Evolutionary conservation across 2,329 filamentous ascomycete species (phyloP).

Genomic region (Aureobasidium lini): DNA sequence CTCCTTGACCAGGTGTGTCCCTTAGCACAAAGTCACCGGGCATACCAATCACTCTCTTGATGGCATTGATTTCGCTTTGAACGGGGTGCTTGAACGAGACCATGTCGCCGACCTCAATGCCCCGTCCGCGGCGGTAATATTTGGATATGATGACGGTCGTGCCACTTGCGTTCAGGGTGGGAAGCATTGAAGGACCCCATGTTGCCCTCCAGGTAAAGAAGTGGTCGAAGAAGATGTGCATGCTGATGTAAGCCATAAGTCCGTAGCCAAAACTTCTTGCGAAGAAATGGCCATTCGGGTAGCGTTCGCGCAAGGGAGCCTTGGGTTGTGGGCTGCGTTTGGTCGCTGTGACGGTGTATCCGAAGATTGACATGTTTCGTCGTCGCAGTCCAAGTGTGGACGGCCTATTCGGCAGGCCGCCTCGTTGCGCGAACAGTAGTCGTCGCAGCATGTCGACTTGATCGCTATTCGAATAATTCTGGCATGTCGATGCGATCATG

Average conservation of each 20-base stretch:
- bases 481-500: slow-evolving; percentile 1
- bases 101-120: slow-evolving; percentile 70
- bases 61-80: slow-evolving; percentile 42
- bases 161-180: slow-evolving; percentile 62
- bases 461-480: not conserved
- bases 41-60: slow-evolving; percentile 65
- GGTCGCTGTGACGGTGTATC: not conserved
- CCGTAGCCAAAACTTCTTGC: not conserved
- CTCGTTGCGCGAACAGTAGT: not conserved
- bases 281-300: no score
- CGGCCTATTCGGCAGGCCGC: not conserved
- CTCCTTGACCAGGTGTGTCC: slow-evolving; percentile 48
- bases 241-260: slow-evolving; percentile 13
- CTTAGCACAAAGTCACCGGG: slow-evolving; percentile 63
- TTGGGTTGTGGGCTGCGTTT: not conserved
- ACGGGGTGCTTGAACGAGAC: slow-evolving; percentile 72
- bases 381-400: not conserved
- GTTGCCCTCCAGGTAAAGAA: slow-evolving; percentile 53
- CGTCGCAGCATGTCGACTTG: slow-evolving; percentile 1
- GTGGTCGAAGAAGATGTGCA: slow-evolving; percentile 42
- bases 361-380: slow-evolving; percentile 2
- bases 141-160: slow-evolving; percentile 64
- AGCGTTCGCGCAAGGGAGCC: no score
- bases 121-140: slow-evolving; percentile 60
- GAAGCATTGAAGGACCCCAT: slow-evolving; percentile 79